Evolutionary conservation across 1,284 basidiomycete genomes (phyloP), one percentile per base, ranked within the genome.

Genomic region (Coniferiporia sulphurascens): DNA sequence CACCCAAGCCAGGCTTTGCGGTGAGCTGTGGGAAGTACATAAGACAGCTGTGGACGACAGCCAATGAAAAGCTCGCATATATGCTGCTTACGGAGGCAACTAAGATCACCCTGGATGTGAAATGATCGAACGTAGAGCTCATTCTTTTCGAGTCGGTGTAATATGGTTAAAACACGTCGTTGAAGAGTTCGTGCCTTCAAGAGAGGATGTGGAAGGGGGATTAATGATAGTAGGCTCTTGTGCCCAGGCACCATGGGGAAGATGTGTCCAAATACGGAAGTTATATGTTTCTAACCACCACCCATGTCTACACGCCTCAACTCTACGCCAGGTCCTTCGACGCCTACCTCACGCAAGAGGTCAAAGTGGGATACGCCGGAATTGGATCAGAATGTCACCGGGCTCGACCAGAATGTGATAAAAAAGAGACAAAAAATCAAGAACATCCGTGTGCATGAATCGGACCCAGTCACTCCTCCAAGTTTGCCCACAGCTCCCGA

Each of bases 341-440:
- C 58, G 65, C 80, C 63, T 1, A 77, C 81, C 0, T 80, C 80
- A 32, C 77, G 80, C 60, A 89, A 87, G 71, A 79, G 86, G 27
- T 87, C 87, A 12, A 88, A 86, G 71, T 90, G 87, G 87, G 84
- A 87, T 48, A 74, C 79, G 35, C 76, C 76, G 17, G 76, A 75
- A 9, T 75, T 78, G 4, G 71, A 74, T 1, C 72, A 73, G 48
- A 65, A 67, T 55, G 64, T 68, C 15, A 65, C 70, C 13, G 65
- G 64, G 17, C 63, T 65, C 32, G 71, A 73, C 43, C 70, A 71
- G 38, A 71, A 72, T 48, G 72, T 76, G 13, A 68, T 73, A 9
- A 85, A 80, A 69, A 80, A 80, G 61, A 76, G 80, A 65, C 65
- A 70, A 13, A 78, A 73, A 64, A 56, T 58, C 46, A 59, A 67